Evolutionary conservation across 148 eudicot species (phyloP), one percentile per base, ranked within the genome.

Genomic region (Silene conica): DNA sequence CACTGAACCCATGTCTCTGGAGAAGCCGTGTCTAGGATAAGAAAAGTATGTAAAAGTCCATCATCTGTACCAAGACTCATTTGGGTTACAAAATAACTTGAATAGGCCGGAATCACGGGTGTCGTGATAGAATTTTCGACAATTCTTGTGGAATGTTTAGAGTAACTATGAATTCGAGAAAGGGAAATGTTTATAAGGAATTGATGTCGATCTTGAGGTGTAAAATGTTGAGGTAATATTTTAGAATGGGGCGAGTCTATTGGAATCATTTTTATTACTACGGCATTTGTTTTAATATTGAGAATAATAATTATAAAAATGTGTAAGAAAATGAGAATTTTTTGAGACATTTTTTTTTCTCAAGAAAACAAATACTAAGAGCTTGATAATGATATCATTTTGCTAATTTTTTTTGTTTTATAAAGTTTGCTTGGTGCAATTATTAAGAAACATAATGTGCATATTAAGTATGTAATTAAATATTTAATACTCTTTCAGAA

Each of bases 1-100:
- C 75, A 73, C 25, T 73, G 75, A 52, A 73, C 67, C 67, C 75
- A 73, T 41, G 75, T 73, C 14, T 73, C 75, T 1, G 45, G 43
- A 5, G 55, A 3, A 9, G 61, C 67, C 6, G 67, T 73, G 57
- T 73, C 75, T 5, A 73, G 38, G 67, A 73, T 38, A 25, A 73
- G 15, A 28, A 12, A 59, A 7, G 75, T 26, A 0, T 54, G 8
- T 50, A 19, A 20, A 0, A 5, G 0, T 38, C 41, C 75, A 0
- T 2, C 5, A 0, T 66, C 67, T 1, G 4, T 43, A n/a, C 75
- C 75, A 0, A 73, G 20, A 26, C 9, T 11, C 26, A 73, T 13
- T 16, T 10, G 50, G 23, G 67, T 60, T 21, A 22, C 6, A 4
- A 59, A 73, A 10, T 59, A 73, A 28, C 75, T 61, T 21, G 11